Base-by-base conservation (phyloP, 495 filamentous ascomycete genomes). In the Tuber indicum region DNA sequence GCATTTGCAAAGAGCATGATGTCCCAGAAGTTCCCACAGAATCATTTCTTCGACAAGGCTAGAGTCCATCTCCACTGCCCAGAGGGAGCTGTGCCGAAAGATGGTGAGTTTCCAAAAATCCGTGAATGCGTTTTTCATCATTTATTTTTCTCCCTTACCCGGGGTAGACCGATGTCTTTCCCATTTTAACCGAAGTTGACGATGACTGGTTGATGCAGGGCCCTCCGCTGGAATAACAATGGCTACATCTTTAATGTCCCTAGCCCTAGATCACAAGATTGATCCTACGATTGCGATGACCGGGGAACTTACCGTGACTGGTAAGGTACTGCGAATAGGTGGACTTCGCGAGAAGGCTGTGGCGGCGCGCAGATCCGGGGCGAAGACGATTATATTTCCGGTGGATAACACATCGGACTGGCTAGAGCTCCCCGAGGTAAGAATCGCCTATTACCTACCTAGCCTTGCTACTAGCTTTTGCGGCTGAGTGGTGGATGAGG, bases 301-400 rank as follows among this genome's bases (percentile, higher is more conserved):
- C 36, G 96, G 96, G 79, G 96, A 99, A 86, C 86, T 99, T 79
- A 99, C 96, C 0, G 92, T 99, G 72, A 99, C 96, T 36, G 96
- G 96, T 44, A 98, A 98, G 85, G 95, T 99, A 9, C 86, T 99
- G 74, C 89, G 96, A 81, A 99, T 99, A 86, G 96, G 96, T 42
- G 96, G 96, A 0, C 86, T 99, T 81, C 88, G 96, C 75, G 96
- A 99, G 88, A 99, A 99, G 90, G 97, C 96, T n/a, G 96, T 99
- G 73, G 96, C 96, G 72, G 96, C 96, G 72, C 89, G 94, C 78
- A 88, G 96, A 75, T 96, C 96, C 71, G 96, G 96, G 76, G 96
- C 94, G 76, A 96, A 91, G 86, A 98, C 90, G 87, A 90, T 99
- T 81, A 91, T 99, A 81, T 99, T 99, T 88, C 96, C 96, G 71